A percentile compares a stretch with the other conserved stretches of the same genome.
These are phyloP conservation scores for Puya raimondii DNA, from an alignment of 176 grass and related monocot genomes.

Conservation along the genomic window DNA sequence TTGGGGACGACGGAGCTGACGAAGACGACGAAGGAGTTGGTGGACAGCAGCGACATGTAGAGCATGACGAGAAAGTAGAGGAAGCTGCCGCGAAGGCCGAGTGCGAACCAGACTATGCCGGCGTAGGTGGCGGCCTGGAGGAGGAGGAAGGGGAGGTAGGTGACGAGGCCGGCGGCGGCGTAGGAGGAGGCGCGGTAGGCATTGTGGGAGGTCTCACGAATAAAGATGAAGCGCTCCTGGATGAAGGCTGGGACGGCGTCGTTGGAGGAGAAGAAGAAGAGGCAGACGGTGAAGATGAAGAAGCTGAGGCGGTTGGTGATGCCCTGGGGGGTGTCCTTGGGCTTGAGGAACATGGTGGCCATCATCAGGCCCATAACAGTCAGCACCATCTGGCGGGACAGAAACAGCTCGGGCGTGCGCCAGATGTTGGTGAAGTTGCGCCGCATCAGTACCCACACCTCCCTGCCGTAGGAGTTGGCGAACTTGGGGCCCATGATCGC, in stretches of 20 bases:
- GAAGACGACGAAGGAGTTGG: conserved; percentile 68
- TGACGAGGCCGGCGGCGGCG: conserved; percentile 37
- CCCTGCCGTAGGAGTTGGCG: conserved; percentile 36
- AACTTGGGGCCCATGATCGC: conserved; percentile 26
- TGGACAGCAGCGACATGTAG: conserved; percentile 47
- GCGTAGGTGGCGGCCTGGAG: conserved; percentile 42
- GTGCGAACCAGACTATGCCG: conserved; percentile 41
- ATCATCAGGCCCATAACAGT: conserved; percentile 42
- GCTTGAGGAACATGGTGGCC: conserved; percentile 63
- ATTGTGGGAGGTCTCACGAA: conserved; percentile 63
- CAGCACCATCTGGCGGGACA: conserved; percentile 58
- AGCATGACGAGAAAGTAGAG: conserved; percentile 62
- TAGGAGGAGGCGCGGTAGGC: conserved; percentile 41
- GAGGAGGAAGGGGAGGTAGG: conserved; percentile 50
- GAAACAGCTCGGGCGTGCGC: conserved; percentile 59
- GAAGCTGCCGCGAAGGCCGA: conserved; percentile 37
- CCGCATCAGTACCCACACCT: conserved; percentile 55
- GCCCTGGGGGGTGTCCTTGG: conserved; percentile 46
- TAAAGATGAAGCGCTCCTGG: conserved; percentile 58
- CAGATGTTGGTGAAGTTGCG: conserved; percentile 70
- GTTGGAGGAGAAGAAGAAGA: conserved; percentile 64
- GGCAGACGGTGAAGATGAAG: conserved; percentile 66
- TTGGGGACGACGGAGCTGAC: conserved; percentile 58
- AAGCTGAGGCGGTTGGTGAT: conserved; percentile 47
- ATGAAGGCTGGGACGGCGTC: conserved; percentile 59